These are phyloP conservation scores for Sugiyamaella neomexicana DNA, from an alignment of 1,139 yeast genomes.

Conservation along the genomic window DNA sequence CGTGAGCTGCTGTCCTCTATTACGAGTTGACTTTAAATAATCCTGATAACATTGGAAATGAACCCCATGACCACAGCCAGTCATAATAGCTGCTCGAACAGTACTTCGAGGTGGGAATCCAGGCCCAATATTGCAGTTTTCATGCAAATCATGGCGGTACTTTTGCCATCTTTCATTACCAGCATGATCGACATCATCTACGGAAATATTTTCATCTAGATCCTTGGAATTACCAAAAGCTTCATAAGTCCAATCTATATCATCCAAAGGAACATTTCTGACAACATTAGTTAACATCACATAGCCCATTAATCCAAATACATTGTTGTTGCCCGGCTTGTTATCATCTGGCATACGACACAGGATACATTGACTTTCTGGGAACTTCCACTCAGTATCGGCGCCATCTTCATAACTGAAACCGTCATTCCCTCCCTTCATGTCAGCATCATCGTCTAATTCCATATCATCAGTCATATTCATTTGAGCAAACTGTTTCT, in stretches of 20 bases:
- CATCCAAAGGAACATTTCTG: constrained; percentile 62
- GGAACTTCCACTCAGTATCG: constrained; percentile 64
- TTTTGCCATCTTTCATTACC: constrained; percentile 43
- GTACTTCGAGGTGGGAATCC: constrained; percentile 56
- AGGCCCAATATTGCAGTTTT: constrained; percentile 60
- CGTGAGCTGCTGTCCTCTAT: constrained; percentile 68
- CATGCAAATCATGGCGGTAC: constrained; percentile 43
- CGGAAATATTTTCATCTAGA: constrained; percentile 25
- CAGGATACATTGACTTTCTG: constrained; percentile 78
- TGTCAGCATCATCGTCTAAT: constrained; percentile 33
- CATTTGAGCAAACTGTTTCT: constrained; percentile 63
- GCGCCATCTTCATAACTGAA: constrained; percentile 39
- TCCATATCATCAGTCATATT: constrained; percentile 37
- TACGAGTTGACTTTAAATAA: constrained; percentile 54
- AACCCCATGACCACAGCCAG: constrained; percentile 94
- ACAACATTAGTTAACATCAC: constrained; percentile 61
- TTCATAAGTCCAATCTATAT: constrained; percentile 64
- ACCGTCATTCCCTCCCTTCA: constrained; percentile 34
- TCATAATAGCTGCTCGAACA: constrained; percentile 52
- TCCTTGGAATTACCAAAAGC: constrained; percentile 48
- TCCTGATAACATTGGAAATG: constrained; percentile 76
- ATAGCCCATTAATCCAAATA: constrained; percentile 72
- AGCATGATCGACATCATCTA: constrained; percentile 39
- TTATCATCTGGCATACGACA: constrained; percentile 80
- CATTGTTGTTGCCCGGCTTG: constrained; percentile 46